These are phyloP conservation scores for Talaromyces sp. DNA, from an alignment of 2,329 filamentous ascomycete species.

Conservation along the genomic window DNA sequence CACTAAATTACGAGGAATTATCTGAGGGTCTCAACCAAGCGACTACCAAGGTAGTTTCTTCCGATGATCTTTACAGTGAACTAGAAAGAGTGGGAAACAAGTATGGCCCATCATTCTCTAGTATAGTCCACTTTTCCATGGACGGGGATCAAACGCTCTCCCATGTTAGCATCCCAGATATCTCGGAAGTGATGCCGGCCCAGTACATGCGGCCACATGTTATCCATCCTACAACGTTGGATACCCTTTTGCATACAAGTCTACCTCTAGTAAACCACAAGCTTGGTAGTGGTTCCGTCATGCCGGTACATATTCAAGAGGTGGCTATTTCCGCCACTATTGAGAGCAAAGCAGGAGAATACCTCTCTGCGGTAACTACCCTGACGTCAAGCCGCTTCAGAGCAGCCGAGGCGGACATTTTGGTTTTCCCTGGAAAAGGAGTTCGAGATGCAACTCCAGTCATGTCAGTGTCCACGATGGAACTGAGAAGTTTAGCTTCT, in stretches of 20 bases:
- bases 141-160: background rate
- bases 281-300: background rate
- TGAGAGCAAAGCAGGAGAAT: background rate
- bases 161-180: slow-evolving; percentile 30
- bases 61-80: too few relatives aligned
- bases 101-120: slow-evolving; percentile 1
- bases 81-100: too few relatives aligned
- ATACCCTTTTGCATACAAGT: slow-evolving; percentile 29
- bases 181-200: slow-evolving; percentile 33
- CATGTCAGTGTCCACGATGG: background rate
- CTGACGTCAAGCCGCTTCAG: background rate
- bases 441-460: background rate
- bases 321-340: background rate
- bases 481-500: background rate
- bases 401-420: background rate
- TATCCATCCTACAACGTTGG: slow-evolving; percentile 39
- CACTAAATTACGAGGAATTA: background rate
- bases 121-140: background rate
- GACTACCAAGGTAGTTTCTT: too few relatives aligned
- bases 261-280: background rate
- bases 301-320: background rate
- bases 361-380: background rate
- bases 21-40: background rate
- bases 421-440: background rate
- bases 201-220: slow-evolving; percentile 32